These are phyloP conservation scores for Lentinus tigrinus DNA, from an alignment of 768 basidiomycete genomes.

Conservation along the genomic window DNA sequence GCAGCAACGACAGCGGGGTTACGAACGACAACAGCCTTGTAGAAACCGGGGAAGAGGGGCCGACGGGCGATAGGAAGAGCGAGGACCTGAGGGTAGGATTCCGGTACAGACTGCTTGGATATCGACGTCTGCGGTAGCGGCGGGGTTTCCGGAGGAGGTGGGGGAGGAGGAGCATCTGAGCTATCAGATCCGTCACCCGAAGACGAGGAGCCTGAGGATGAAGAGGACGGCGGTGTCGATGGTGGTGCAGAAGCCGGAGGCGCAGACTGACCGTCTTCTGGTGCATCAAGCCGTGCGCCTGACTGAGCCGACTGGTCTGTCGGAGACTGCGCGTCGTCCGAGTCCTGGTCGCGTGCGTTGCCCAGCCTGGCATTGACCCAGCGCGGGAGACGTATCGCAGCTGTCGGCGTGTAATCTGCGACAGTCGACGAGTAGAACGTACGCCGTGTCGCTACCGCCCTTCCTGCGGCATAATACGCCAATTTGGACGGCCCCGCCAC, in stretches of 20 bases:
- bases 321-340: conserved; percentile 11
- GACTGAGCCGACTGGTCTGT: conserved; percentile 11
- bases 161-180: conserved; percentile 35
- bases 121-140: conserved; percentile 51
- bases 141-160: conserved; percentile 39
- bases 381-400: conserved; percentile 27
- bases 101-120: conserved; percentile 85
- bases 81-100: conserved; percentile 89
- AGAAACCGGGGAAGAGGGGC: conserved; percentile 96
- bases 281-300: conserved; percentile 19
- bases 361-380: conserved; percentile 30
- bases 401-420: conserved; percentile 25
- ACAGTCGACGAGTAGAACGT: conserved; percentile 28
- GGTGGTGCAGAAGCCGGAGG: conserved; percentile 30
- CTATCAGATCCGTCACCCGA: conserved; percentile 38
- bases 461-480: background rate
- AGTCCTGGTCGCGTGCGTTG: conserved; percentile 6
- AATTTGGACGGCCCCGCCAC: background rate
- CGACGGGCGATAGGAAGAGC: conserved; percentile 94
- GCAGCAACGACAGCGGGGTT: conserved; percentile 90
- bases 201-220: conserved; percentile 48
- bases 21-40: conserved; percentile 94
- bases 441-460: conserved; percentile 15
- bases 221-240: conserved; percentile 37
- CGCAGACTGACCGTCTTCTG: conserved; percentile 25